phyloP scores from a whole-genome alignment of 345 rosid genomes.

The Punica granatum region DNA sequence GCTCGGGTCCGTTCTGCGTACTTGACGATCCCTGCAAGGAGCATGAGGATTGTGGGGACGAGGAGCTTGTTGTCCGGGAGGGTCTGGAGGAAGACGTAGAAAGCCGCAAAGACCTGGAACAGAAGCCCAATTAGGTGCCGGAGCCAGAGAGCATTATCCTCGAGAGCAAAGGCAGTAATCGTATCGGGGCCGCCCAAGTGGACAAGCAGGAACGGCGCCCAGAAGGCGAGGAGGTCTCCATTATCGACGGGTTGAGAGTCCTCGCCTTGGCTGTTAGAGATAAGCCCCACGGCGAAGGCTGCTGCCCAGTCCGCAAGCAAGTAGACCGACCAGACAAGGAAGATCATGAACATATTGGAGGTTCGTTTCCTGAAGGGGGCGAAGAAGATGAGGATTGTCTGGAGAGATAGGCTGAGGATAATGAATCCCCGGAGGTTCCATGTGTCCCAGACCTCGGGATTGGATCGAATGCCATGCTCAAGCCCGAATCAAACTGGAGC shows the following conservation, averaged over 20 bases:
- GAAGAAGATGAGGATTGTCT: conserved; percentile 36
- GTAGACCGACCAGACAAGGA: conserved; percentile 50
- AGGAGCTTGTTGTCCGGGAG: conserved; percentile 19
- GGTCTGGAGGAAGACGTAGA: conserved; percentile 36
- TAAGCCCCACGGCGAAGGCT: conserved; percentile 43
- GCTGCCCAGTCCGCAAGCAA: conserved; percentile 59
- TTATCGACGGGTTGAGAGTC: conserved; percentile 3
- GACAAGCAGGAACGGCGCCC: conserved; percentile 62
- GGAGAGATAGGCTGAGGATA: conserved; percentile 45
- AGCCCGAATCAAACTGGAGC: no score
- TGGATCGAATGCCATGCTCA: conserved; percentile 8
- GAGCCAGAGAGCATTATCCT: conserved; percentile 62
- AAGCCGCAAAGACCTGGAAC: conserved; percentile 34
- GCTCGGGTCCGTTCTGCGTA: conserved; percentile 56
- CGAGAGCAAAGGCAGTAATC: conserved; percentile 56
- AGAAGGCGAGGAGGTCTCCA: conserved; percentile 42
- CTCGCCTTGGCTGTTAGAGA: conserved; percentile 28
- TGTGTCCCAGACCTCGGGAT: conserved; percentile 37
- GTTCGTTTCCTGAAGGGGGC: conserved; percentile 48
- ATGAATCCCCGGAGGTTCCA: conserved; percentile 57
- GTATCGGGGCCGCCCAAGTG: conserved; percentile 72
- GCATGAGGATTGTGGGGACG: conserved; percentile 29
- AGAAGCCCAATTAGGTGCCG: conserved; percentile 41
- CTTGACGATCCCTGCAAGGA: conserved; percentile 45
- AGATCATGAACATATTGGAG: conserved; percentile 17